Evolutionary conservation across 2,329 filamentous ascomycete genomes (phyloP).

Genomic region (Cercospora brassicicola): DNA sequence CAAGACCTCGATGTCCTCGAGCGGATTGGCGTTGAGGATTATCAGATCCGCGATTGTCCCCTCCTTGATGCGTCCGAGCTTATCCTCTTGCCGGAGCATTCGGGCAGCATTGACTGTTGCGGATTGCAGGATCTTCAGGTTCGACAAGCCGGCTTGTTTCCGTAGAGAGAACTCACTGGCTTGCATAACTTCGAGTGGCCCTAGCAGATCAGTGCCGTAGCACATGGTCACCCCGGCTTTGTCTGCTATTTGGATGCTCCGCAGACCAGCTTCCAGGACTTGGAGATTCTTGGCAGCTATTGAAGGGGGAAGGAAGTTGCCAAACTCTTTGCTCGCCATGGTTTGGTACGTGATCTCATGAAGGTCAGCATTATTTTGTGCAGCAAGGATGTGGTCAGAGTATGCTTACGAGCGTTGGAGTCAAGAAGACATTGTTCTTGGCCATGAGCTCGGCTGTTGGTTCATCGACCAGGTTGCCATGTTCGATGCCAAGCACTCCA

Average conservation of each 20-base stretch:
- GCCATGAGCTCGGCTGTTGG: conserved; percentile 54
- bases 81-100: conserved; percentile 50
- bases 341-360: conserved; percentile 47
- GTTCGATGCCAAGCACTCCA: conserved; percentile 59
- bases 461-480: conserved; percentile 64
- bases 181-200: conserved; percentile 52
- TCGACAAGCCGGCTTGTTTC: conserved; percentile 45
- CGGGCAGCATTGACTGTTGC: conserved; percentile 56
- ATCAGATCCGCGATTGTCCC: conserved; percentile 57
- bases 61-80: conserved; percentile 53
- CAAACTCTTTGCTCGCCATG: conserved; percentile 50
- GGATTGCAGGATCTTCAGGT: conserved; percentile 50
- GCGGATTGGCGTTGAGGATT: conserved; percentile 54
- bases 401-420: conserved; percentile 51
- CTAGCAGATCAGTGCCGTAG: conserved; percentile 58
- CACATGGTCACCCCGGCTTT: conserved; percentile 58
- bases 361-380: neutral
- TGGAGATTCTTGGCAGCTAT: conserved; percentile 53
- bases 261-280: conserved; percentile 51
- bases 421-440: conserved; percentile 51
- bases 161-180: conserved; percentile 53
- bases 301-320: conserved; percentile 48
- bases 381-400: neutral
- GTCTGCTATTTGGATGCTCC: conserved; percentile 51
- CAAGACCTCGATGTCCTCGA: conserved; percentile 57